phyloP scores from a whole-genome alignment of 2,329 filamentous ascomycete species.

The Penicillium brevicompactum region DNA sequence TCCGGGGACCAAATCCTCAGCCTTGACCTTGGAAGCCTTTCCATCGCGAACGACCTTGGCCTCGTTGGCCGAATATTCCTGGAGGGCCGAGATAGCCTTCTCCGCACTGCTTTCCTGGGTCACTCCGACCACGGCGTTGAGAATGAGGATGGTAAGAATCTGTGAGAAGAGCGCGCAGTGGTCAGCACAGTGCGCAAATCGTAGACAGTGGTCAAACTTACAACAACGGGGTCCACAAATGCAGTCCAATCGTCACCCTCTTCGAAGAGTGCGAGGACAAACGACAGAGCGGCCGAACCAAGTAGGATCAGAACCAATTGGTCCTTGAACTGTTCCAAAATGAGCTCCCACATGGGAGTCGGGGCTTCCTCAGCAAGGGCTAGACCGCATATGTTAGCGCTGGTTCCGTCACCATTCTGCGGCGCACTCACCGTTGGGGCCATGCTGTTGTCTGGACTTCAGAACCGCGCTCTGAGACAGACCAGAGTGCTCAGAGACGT shows the following conservation, averaged over 20 bases:
- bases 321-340: conserved; percentile 98
- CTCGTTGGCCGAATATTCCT: conserved; percentile 98
- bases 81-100: conserved; percentile 95
- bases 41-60: conserved; percentile 91
- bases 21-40: conserved; percentile 78
- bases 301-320: conserved; percentile 95
- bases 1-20: conserved; percentile 94
- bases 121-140: conserved; percentile 96
- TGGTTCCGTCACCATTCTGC: conserved; percentile 3
- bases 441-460: conserved; percentile 51
- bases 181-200: conserved; percentile 19
- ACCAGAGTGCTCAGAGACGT: conserved; percentile 54
- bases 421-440: conserved; percentile 55
- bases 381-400: conserved; percentile 36
- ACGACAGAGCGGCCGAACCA: conserved; percentile 89
- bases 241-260: conserved; percentile 93
- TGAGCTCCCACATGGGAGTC: conserved; percentile 92
- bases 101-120: conserved; percentile 98
- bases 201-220: conserved; percentile 56
- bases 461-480: conserved; percentile 53
- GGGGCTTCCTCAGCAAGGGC: conserved; percentile 86
- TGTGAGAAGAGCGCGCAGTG: conserved; percentile 36
- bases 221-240: conserved; percentile 93
- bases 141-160: conserved; percentile 95
- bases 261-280: conserved; percentile 89